Evolutionary conservation across 73 alveolate species (phyloP).

Genomic region (Paramecium caudatum): DNA sequence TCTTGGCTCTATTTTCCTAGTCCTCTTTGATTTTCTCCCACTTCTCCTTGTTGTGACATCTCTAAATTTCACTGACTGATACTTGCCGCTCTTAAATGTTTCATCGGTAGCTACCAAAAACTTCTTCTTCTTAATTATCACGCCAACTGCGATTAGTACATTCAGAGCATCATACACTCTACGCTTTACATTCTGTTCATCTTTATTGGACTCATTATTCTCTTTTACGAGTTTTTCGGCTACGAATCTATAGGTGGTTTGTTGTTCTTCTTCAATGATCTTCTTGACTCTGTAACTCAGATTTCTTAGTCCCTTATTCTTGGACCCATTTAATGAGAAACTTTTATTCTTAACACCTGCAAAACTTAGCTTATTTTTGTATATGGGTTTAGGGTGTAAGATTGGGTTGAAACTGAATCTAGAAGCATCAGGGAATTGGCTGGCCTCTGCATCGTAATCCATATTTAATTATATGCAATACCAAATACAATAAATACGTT

Average conservation of each 20-base stretch:
- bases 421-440: conserved; percentile 54
- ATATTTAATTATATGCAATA: conserved; percentile 28
- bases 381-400: neutral
- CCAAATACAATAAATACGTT: conserved; percentile 60
- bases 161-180: conserved; percentile 95
- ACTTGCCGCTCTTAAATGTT: conserved; percentile 50
- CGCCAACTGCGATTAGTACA: conserved; percentile 90
- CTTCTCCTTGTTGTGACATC: conserved; percentile 45
- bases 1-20: neutral
- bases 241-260: neutral
- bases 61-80: neutral
- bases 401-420: conserved; percentile 43
- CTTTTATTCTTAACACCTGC: conserved; percentile 22
- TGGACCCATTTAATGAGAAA: neutral
- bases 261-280: conserved; percentile 8
- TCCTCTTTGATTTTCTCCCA: conserved; percentile 27
- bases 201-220: neutral
- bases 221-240: conserved; percentile 73
- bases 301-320: neutral
- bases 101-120: neutral
- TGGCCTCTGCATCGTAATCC: conserved; percentile 61
- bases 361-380: too few species aligned
- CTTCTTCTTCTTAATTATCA: conserved; percentile 82
- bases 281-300: conserved; percentile 16
- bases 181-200: conserved; percentile 87